These are phyloP conservation scores for Irpex rosettiformis DNA, from an alignment of 1,284 basidiomycete genomes.

Conservation along the genomic window DNA sequence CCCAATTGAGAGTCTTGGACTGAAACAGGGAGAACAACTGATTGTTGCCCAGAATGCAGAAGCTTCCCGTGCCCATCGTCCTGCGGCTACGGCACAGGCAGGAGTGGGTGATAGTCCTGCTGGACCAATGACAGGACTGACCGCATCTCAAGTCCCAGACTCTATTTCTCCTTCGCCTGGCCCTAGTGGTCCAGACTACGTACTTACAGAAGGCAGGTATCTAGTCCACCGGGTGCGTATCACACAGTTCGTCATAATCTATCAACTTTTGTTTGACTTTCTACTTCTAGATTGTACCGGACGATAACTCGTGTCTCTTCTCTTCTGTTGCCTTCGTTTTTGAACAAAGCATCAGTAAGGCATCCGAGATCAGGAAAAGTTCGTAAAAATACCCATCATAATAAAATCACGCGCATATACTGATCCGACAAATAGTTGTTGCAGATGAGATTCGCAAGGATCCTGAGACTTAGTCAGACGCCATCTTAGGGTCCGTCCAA, in stretches of 20 bases:
- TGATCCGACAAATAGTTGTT: no score
- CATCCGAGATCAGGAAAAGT: conserved; percentile 66
- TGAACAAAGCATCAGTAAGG: conserved; percentile 72
- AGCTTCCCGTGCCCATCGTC: conserved; percentile 18
- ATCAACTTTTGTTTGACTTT: neutral
- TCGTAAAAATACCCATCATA: no score
- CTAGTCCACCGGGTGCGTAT: conserved; percentile 65
- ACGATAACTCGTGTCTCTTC: conserved; percentile 94
- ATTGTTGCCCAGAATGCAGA: conserved; percentile 60
- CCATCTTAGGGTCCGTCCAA: conserved; percentile 70
- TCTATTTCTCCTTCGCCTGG: conserved; percentile 15
- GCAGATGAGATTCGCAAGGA: conserved; percentile 76
- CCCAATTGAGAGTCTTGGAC: conserved; percentile 70
- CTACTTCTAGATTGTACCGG: conserved; percentile 78
- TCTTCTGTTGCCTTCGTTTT: conserved; percentile 82
- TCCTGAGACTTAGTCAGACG: conserved; percentile 73
- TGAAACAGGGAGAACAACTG: conserved; percentile 78
- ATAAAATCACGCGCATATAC: no score
- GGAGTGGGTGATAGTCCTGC: conserved; percentile 9
- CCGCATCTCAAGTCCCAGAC: conserved; percentile 22
- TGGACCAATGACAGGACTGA: conserved; percentile 24
- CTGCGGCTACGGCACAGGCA: conserved; percentile 11
- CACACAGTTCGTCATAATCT: neutral
- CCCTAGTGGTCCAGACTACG: conserved; percentile 48
- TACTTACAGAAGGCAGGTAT: conserved; percentile 57